A percentile compares a stretch with the other conserved stretches of the same genome.
Conservation (phyloP, 2,329 filamentous ascomycete genomes). For the Penicillium sumatraense region DNA sequence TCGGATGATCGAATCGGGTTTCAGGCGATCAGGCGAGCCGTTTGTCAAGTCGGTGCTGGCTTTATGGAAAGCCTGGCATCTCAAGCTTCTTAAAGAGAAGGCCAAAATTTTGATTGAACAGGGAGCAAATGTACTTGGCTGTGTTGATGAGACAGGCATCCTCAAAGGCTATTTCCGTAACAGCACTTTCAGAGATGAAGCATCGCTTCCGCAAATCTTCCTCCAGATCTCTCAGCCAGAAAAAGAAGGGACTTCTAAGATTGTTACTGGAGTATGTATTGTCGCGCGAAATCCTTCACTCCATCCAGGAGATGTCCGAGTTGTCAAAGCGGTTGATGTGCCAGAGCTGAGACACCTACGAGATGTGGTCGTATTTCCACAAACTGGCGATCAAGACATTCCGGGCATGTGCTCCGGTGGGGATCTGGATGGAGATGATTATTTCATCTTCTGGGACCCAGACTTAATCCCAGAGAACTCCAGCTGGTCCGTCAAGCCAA, state of each 20-base stretch:
- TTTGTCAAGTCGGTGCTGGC: slow-evolving; percentile 79
- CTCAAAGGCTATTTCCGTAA: slow-evolving; percentile 69
- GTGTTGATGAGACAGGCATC: slow-evolving; percentile 80
- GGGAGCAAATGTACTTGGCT: slow-evolving; percentile 86
- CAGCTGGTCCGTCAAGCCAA: slow-evolving; percentile 72
- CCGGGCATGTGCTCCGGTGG: slow-evolving; percentile 96
- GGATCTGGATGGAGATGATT: slow-evolving; percentile 95
- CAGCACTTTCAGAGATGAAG: slow-evolving; percentile 29
- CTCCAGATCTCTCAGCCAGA: slow-evolving; percentile 72
- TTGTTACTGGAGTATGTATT: slow-evolving; percentile 78
- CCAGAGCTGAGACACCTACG: slow-evolving; percentile 74
- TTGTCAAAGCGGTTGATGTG: slow-evolving; percentile 81
- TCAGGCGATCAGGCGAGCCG: slow-evolving; percentile 75
- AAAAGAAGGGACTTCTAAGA: slow-evolving; percentile 58
- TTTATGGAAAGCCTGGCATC: slow-evolving; percentile 86
- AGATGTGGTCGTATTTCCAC: slow-evolving; percentile 86
- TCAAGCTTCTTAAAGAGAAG: slow-evolving; percentile 91
- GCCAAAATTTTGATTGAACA: slow-evolving; percentile 80
- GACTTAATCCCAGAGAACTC: slow-evolving; percentile 66
- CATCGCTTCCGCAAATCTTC: slow-evolving; percentile 81
- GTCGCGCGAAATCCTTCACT: slow-evolving; percentile 92
- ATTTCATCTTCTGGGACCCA: slow-evolving; percentile 88
- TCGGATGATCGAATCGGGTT: slow-evolving; percentile 76
- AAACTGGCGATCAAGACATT: slow-evolving; percentile 79
- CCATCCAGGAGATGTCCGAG: slow-evolving; percentile 87